These are phyloP conservation scores for Draba incana DNA, from an alignment of 345 rosid species.

Conservation along the genomic window DNA sequence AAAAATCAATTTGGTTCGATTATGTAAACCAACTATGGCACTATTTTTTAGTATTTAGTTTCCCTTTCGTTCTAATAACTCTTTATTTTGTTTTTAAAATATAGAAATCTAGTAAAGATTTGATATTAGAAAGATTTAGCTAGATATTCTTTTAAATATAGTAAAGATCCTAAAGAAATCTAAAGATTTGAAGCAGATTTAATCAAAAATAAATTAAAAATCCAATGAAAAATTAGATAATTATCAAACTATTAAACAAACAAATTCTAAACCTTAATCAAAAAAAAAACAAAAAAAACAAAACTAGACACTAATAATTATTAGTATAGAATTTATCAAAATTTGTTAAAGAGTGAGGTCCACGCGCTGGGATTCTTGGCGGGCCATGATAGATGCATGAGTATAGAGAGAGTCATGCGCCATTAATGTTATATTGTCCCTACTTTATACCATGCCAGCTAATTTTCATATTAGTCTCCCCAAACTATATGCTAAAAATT, in stretches of 20 bases:
- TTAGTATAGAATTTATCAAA: neutral
- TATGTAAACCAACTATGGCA: too few relatives aligned
- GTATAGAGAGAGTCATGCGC: conserved; percentile 48
- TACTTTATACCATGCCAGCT: conserved; percentile 44
- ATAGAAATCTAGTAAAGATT: neutral
- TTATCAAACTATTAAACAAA: too few relatives aligned
- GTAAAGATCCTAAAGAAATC: neutral
- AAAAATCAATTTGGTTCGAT: too few relatives aligned
- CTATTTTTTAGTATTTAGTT: too few relatives aligned
- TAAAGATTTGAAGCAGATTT: neutral
- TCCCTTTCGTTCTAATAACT: too few relatives aligned
- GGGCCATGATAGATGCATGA: conserved; percentile 48
- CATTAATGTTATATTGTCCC: conserved; percentile 42
- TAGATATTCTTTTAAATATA: neutral
- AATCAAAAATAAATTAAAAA: neutral
- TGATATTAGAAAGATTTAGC: neutral
- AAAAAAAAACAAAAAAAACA: neutral
- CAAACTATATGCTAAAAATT: conserved; percentile 17
- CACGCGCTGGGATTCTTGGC: conserved; percentile 37
- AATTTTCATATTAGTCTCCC: conserved; percentile 11
- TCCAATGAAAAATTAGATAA: neutral
- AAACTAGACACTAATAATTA: neutral
- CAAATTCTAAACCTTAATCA: neutral
- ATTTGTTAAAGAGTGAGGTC: neutral
- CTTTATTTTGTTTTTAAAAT: too few relatives aligned